These are phyloP conservation scores for Apiotrichum veenhuisii DNA, from an alignment of 1,284 basidiomycete species.

Conservation along the genomic window DNA sequence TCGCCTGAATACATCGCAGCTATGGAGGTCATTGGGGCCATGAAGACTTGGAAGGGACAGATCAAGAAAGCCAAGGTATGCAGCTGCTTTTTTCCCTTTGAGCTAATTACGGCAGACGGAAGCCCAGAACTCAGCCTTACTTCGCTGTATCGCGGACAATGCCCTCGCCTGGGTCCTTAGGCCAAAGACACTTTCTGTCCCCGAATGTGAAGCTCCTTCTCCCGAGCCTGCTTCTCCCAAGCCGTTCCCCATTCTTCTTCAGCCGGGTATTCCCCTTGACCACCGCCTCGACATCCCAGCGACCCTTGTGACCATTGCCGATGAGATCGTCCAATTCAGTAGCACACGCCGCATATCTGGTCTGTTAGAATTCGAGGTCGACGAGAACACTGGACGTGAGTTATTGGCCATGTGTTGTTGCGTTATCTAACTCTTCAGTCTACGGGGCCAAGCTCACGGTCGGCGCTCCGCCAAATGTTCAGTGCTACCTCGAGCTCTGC, in stretches of 20 bases:
- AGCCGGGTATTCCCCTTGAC: not conserved
- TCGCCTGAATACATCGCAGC: constrained; percentile 26
- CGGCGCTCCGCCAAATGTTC: constrained; percentile 2
- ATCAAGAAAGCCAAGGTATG: constrained; percentile 30
- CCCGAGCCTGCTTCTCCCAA: not conserved
- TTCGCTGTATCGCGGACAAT: constrained; percentile 25
- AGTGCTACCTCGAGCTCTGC: constrained; percentile 14
- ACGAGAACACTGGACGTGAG: not conserved
- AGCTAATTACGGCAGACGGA: constrained; percentile 22
- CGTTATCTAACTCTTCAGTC: not conserved
- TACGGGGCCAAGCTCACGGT: constrained; percentile 17
- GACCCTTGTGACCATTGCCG: not conserved
- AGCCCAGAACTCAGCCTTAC: constrained; percentile 30
- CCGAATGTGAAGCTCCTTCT: not conserved
- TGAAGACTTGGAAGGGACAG: constrained; percentile 28
- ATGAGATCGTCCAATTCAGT: not conserved
- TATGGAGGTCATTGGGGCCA: constrained; percentile 25
- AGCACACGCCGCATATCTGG: not conserved
- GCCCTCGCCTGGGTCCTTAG: constrained; percentile 30
- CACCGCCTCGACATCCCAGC: not conserved
- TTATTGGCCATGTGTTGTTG: not conserved
- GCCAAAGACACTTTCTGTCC: constrained; percentile 8
- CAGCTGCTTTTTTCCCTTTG: not conserved
- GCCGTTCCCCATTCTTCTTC: not conserved
- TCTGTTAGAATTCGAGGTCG: not conserved